A percentile compares a stretch with the other conserved stretches of the same genome.
These are phyloP conservation scores for Cercophora scortea DNA, from an alignment of 495 filamentous ascomycete species.

Conservation along the genomic window DNA sequence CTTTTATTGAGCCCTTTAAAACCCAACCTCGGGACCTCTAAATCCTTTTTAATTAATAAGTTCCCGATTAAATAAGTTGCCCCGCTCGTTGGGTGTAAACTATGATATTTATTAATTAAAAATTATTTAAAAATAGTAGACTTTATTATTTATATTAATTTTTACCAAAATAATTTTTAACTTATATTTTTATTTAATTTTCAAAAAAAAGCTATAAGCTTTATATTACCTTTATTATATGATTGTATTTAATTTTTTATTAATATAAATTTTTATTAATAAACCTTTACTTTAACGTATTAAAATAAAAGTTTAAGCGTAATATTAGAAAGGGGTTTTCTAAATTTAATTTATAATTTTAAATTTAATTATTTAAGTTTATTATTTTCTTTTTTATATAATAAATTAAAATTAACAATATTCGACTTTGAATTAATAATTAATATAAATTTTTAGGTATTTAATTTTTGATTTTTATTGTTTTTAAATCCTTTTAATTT, in stretches of 20 bases:
- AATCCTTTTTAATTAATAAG: too few species aligned
- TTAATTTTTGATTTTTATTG: not conserved
- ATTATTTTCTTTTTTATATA: not conserved
- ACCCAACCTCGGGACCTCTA: too few species aligned
- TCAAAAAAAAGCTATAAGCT: not conserved
- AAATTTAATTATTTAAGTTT: not conserved
- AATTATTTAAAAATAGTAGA: slow-evolving; percentile 3
- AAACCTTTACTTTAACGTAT: not conserved
- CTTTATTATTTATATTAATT: not conserved
- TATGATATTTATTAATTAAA: not conserved
- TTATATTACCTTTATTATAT: not conserved
- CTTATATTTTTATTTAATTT: not conserved
- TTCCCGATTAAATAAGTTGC: too few species aligned
- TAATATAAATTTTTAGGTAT: not conserved
- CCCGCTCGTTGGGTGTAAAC: too few species aligned
- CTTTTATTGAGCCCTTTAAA: too few species aligned
- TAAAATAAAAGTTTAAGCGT: slow-evolving; percentile 1
- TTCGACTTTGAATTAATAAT: not conserved
- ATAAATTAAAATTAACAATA: not conserved
- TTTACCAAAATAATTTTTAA: slow-evolving; percentile 4
- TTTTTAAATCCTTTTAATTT: not conserved
- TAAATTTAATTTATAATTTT: not conserved
- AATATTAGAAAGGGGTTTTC: not conserved
- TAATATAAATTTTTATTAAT: slow-evolving; percentile 1
- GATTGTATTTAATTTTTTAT: not conserved